These are phyloP conservation scores for Ophiostoma fasciatum DNA, from an alignment of 2,329 filamentous ascomycete species.

Conservation along the genomic window DNA sequence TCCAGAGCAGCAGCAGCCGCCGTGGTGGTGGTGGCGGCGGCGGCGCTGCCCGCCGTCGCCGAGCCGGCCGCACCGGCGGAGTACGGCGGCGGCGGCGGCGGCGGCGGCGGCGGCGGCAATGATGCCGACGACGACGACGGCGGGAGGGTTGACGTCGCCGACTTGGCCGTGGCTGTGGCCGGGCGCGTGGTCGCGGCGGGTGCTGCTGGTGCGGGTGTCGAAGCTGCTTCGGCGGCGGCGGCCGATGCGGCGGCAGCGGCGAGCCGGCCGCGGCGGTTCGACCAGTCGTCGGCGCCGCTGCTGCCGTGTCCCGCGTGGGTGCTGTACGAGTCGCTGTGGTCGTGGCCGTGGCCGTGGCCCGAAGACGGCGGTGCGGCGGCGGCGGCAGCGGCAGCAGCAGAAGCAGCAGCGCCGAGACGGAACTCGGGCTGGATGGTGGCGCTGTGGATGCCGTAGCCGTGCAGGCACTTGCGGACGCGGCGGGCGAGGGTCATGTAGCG, in stretches of 20 bases:
- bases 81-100: background rate
- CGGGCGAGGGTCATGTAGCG: conserved; percentile 85
- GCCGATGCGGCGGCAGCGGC: background rate
- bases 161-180: background rate
- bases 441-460: conserved; percentile 91
- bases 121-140: background rate
- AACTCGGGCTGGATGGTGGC: conserved; percentile 96
- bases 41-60: background rate
- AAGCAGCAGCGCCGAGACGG: conserved; percentile 30
- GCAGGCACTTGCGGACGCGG: conserved; percentile 72
- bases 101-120: background rate
- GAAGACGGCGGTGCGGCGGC: conserved; percentile 20
- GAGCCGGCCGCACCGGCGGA: background rate
- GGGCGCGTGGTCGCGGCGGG: background rate
- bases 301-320: background rate
- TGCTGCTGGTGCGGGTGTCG: background rate
- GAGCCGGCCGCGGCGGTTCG: too few relatives aligned
- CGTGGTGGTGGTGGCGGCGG: conserved; percentile 18
- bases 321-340: background rate
- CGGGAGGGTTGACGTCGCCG: too few relatives aligned
- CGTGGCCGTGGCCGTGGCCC: conserved; percentile 15
- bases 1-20: conserved; percentile 18
- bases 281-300: background rate
- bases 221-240: background rate
- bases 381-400: too few relatives aligned